Conservation (phyloP, 2,329 filamentous ascomycete species). For the Bipolaris sorokiniana region DNA sequence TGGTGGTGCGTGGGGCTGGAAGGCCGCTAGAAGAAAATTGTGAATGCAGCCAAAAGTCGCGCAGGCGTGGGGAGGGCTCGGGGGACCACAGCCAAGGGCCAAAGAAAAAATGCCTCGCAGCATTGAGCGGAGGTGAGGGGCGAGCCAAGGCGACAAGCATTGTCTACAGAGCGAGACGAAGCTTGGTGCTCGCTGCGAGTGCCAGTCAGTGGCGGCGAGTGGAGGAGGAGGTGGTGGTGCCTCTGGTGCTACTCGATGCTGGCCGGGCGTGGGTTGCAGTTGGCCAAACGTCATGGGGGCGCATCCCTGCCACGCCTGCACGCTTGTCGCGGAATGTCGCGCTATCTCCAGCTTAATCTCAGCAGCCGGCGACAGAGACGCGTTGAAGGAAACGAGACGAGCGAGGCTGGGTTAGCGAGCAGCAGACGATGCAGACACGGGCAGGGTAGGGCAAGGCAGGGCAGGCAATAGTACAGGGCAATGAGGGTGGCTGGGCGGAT, state of each 20-base stretch:
- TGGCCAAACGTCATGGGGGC: slow-evolving; percentile 16
- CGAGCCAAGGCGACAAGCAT: slow-evolving; percentile 15
- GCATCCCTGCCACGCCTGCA: slow-evolving; percentile 13
- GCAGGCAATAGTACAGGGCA: no score
- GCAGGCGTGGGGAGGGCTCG: slow-evolving; percentile 18
- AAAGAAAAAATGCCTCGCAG: slow-evolving; percentile 17
- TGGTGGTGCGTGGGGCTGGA: slow-evolving; percentile 21
- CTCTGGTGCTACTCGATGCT: no score
- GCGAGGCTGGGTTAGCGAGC: no score
- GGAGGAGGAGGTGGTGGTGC: slow-evolving; percentile 1
- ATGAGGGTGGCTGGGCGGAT: no score
- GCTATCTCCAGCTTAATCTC: slow-evolving; percentile 35
- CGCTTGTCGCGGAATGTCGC: slow-evolving; percentile 20
- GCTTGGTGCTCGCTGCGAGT: slow-evolving; percentile 8
- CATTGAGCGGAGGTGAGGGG: background rate
- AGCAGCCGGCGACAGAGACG: slow-evolving; percentile 24
- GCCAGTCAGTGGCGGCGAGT: background rate
- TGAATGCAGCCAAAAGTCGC: slow-evolving; percentile 18
- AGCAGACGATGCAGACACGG: no score
- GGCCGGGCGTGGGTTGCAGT: slow-evolving; percentile 4
- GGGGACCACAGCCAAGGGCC: background rate
- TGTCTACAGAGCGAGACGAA: slow-evolving; percentile 7
- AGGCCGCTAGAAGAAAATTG: slow-evolving; percentile 28
- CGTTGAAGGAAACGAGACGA: slow-evolving; percentile 5
- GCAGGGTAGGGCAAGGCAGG: no score